Evolutionary conservation across 163 green algal species (phyloP).

Genomic region (Chloroidium sp.): DNA sequence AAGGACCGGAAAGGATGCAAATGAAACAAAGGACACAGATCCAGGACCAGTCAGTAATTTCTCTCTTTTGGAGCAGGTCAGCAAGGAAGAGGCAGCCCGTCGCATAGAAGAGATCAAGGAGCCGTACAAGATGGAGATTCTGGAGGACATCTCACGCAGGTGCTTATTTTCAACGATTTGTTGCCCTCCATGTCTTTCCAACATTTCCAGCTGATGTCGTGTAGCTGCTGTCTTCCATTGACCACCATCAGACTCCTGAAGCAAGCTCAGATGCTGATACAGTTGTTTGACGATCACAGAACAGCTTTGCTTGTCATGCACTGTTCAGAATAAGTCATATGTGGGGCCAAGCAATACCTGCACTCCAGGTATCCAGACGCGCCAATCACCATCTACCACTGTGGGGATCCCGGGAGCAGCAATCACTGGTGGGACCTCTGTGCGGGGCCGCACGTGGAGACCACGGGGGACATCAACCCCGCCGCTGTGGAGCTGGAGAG

Average conservation of each 20-base stretch:
- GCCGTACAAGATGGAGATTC: conserved; percentile 96
- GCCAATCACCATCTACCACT: conserved; percentile 98
- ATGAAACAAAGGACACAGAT: too few relatives aligned
- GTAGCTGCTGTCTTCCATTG: too few relatives aligned
- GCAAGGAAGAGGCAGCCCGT: conserved; percentile 55
- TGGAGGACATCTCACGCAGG: conserved; percentile 61
- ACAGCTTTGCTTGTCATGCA: too few relatives aligned
- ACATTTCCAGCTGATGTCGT: too few relatives aligned
- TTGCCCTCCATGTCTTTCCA: too few relatives aligned
- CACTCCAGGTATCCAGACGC: conserved; percentile 38
- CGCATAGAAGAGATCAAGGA: conserved; percentile 72
- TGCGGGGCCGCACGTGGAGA: conserved; percentile 84
- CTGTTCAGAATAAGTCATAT: too few relatives aligned
- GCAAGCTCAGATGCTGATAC: too few relatives aligned
- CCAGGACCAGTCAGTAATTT: too few relatives aligned
- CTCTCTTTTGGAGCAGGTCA: conserved; percentile 22
- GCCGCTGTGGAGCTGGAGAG: conserved; percentile 86
- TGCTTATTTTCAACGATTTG: too few relatives aligned
- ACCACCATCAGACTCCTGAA: too few relatives aligned
- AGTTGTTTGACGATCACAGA: too few relatives aligned
- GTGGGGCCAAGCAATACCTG: conserved; percentile 1
- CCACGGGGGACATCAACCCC: conserved; percentile 70
- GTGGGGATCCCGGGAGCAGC: conserved; percentile 23
- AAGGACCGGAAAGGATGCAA: too few relatives aligned
- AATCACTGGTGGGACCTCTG: conserved; percentile 88